Percentiles rank a stretch among this genome's conserved stretches.
phyloP scores from a whole-genome alignment of 352 stramenopile species.

The Phytophthora macrochlamydospora region DNA sequence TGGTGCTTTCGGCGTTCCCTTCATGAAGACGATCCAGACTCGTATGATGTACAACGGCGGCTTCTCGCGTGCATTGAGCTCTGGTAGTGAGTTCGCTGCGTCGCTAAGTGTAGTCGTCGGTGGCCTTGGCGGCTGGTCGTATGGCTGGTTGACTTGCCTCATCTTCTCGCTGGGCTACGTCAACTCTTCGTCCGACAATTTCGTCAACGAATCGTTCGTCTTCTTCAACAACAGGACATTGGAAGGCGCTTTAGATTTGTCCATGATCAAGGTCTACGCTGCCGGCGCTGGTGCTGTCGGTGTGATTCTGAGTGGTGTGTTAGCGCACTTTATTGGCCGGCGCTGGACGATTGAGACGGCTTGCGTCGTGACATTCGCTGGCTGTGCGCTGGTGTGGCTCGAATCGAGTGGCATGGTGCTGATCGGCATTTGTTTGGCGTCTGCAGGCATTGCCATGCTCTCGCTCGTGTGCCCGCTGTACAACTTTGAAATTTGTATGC shows the following conservation, averaged over 20 bases:
- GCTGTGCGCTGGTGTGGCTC: constrained; percentile 71
- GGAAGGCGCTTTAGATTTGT: constrained; percentile 50
- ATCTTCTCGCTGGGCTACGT: constrained; percentile 86
- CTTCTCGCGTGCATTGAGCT: constrained; percentile 77
- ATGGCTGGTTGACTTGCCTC: constrained; percentile 82
- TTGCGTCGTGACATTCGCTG: constrained; percentile 63
- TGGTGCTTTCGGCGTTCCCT: constrained; percentile 76
- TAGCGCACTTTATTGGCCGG: constrained; percentile 69
- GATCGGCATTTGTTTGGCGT: constrained; percentile 70
- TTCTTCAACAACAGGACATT: constrained; percentile 77
- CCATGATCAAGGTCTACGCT: constrained; percentile 77
- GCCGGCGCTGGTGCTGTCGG: constrained; percentile 57
- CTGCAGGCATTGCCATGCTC: constrained; percentile 77
- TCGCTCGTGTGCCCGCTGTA: constrained; percentile 79
- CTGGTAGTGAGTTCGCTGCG: constrained; percentile 80
- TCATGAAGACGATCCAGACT: constrained; percentile 86
- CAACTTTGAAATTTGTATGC: constrained; percentile 90
- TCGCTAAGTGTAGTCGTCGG: constrained; percentile 82
- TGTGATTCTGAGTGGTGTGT: constrained; percentile 45
- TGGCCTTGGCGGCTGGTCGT: constrained; percentile 70
- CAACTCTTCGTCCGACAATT: constrained; percentile 72
- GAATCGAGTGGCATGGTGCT: constrained; percentile 71
- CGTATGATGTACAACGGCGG: constrained; percentile 89
- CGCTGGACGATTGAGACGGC: constrained; percentile 67
- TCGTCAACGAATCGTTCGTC: constrained; percentile 86